phyloP scores from a whole-genome alignment of 2,329 filamentous ascomycete species.

The Xylaria sp. region DNA sequence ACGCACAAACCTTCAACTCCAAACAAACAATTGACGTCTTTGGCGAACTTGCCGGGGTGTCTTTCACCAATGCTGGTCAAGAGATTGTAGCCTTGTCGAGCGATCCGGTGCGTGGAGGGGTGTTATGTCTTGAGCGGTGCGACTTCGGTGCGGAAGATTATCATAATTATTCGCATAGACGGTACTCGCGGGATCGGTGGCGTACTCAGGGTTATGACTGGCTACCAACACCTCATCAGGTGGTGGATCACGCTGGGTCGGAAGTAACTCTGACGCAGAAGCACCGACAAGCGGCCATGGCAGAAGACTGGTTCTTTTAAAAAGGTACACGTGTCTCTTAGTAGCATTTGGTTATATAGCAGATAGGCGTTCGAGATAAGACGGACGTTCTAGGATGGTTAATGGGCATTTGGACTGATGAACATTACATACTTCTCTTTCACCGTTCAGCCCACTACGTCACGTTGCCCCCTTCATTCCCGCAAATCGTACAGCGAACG shows the following conservation, averaged over 20 bases:
- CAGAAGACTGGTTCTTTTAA: conserved; percentile 37
- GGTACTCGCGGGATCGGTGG: conserved; percentile 24
- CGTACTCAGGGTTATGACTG: conserved; percentile 37
- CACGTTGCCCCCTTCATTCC: too few species aligned
- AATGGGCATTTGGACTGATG: conserved; percentile 5
- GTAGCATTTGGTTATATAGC: conserved; percentile 8
- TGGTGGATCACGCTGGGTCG: conserved; percentile 31
- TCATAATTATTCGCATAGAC: conserved; percentile 28
- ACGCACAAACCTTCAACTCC: conserved; percentile 66
- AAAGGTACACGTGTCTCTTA: not conserved
- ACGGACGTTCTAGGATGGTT: not conserved
- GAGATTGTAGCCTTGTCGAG: conserved; percentile 72
- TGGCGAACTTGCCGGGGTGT: conserved; percentile 73
- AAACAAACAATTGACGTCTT: conserved; percentile 77
- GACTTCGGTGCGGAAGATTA: conserved; percentile 45
- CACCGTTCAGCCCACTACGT: not conserved
- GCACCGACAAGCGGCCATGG: conserved; percentile 37
- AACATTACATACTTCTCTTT: not conserved
- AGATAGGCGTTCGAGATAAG: conserved; percentile 19
- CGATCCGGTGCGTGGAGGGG: conserved; percentile 68
- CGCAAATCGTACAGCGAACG: too few species aligned
- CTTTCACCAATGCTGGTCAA: conserved; percentile 69
- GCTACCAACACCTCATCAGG: conserved; percentile 34
- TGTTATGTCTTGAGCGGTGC: conserved; percentile 65
- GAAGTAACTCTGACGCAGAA: conserved; percentile 38